A percentile compares a stretch with the other conserved stretches of the same genome.
These are phyloP conservation scores for Solanum hybrid DNA, from an alignment of 305 asterid species.

Conservation along the genomic window DNA sequence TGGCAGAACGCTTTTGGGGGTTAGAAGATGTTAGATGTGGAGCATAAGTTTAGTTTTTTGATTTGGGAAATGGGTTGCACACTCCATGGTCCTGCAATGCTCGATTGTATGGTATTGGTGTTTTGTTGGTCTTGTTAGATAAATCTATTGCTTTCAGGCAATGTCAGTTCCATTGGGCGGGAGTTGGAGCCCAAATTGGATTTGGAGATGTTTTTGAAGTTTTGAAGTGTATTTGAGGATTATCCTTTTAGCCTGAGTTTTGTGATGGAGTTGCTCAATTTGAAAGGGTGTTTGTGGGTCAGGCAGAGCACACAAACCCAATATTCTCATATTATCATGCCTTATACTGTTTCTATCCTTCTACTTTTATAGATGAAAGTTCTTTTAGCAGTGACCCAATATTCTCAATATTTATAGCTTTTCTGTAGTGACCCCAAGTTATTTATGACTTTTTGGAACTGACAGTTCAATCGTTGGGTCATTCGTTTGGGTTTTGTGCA, in stretches of 20 bases:
- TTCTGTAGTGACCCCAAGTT: neutral
- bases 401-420: too few species aligned
- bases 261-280: neutral
- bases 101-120: neutral
- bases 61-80: neutral
- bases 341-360: too few species aligned
- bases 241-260: neutral
- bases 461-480: neutral
- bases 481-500: neutral
- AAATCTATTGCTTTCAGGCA: neutral
- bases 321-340: neutral
- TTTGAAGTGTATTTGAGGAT: neutral
- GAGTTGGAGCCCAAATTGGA: neutral
- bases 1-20: neutral
- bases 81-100: neutral
- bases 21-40: neutral
- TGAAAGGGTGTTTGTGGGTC: neutral
- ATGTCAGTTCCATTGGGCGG: neutral
- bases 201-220: neutral
- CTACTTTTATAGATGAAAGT: neutral
- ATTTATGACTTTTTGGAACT: neutral
- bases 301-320: neutral
- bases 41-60: too few species aligned
- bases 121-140: neutral
- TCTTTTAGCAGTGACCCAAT: too few species aligned